Evolutionary conservation across 2,329 filamentous ascomycete genomes (phyloP), one percentile per base, ranked within the genome.

Genomic region (Aspergillus clavatus): DNA sequence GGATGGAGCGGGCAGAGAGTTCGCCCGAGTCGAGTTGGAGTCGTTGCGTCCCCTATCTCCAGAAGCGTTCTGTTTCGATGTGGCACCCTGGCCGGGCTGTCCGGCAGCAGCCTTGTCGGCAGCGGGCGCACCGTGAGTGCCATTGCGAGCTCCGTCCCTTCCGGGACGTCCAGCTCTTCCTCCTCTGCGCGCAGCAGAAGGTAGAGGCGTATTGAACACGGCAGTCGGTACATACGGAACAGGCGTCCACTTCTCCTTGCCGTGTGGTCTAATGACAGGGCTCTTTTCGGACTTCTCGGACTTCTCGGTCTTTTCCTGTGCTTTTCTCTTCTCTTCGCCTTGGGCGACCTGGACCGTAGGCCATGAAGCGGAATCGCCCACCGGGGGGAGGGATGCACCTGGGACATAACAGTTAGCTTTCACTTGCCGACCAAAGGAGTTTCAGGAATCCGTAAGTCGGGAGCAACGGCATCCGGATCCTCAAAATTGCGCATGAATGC

Each of bases 231-330:
- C 88, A 60, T 90, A 91, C 26, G 84, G 81, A 46, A 96, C 80
- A 1, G 83, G 79, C 47, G 87, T 83, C 91, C 93, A 97, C 60
- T 89, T 87, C 58, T 86, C 82, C 73, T 94, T 94, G 45, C 79
- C 75, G 50, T 80, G 74, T 11, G 73, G 66, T 55, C 77, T 83
- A 67, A 73, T 80, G 57, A 55, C 66, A 57, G 61, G 75, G 57
- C 43, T 81, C 53, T 86, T 84, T 38, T 83, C 80, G 50, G 87
- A 84, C 37, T 81, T 76, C 10, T 77, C 75, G 18, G 80, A 73
- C 24, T 73, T 68, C 42, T 69, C 71, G 5, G 73, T 71, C 66
- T 88, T 88, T 44, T 83, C 77, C 42, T 81, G 75, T 1, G 75
- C 70, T 66, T 88, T 89, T 60, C 84, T 83, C 69, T 87, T 87